These are phyloP conservation scores for Yamadazyma sp. DNA, from an alignment of 1,139 yeast species.

Conservation along the genomic window DNA sequence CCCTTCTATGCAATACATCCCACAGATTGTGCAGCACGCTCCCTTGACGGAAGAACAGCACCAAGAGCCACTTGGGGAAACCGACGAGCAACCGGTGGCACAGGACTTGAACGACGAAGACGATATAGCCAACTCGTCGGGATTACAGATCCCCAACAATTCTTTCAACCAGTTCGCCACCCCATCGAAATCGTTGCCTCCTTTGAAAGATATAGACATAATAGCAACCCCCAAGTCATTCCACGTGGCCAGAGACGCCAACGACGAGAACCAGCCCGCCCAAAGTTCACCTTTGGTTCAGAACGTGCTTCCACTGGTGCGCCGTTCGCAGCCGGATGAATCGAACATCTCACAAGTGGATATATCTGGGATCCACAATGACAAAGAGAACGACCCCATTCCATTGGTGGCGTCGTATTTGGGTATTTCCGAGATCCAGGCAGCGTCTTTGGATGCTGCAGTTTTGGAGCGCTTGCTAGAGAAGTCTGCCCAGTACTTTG, in stretches of 20 bases:
- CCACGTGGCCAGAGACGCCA: slow-evolving; percentile 37
- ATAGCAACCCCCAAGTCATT: slow-evolving; percentile 46
- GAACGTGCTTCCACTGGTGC: slow-evolving; percentile 9
- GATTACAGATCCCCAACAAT: slow-evolving; percentile 5
- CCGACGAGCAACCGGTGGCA: neutral
- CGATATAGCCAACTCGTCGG: slow-evolving; percentile 11
- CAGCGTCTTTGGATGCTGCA: slow-evolving; percentile 20
- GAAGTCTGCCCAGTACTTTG: slow-evolving; percentile 49
- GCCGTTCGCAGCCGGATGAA: neutral
- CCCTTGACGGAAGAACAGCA: too few relatives aligned
- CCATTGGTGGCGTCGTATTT: slow-evolving; percentile 30
- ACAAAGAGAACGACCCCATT: slow-evolving; percentile 7
- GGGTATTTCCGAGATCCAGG: slow-evolving; percentile 25
- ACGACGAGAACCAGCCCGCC: slow-evolving; percentile 4
- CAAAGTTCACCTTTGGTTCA: slow-evolving; percentile 25
- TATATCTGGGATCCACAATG: slow-evolving; percentile 6
- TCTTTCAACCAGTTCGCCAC: slow-evolving; percentile 32
- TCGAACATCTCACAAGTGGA: slow-evolving; percentile 8
- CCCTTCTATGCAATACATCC: too few relatives aligned
- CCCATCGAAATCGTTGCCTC: slow-evolving; percentile 44
- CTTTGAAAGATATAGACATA: slow-evolving; percentile 44
- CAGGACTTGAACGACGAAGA: slow-evolving; percentile 4
- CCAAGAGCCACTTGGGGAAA: too few relatives aligned
- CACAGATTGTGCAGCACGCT: too few relatives aligned
- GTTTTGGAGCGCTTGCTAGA: slow-evolving; percentile 37